phyloP scores from a whole-genome alignment of 2,329 filamentous ascomycete species.

The Penicillium crustosum region DNA sequence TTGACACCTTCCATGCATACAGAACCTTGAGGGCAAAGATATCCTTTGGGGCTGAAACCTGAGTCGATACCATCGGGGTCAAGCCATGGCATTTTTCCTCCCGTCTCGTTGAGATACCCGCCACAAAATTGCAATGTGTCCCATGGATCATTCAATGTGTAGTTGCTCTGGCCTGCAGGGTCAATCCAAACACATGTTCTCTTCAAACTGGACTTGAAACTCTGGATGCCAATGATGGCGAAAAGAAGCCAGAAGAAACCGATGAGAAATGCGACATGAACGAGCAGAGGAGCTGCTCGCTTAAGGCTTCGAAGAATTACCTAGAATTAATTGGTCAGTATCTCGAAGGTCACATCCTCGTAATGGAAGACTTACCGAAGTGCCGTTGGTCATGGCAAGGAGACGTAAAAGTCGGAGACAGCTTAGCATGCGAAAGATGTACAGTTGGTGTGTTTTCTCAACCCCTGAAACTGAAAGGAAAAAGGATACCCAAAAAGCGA shows the following conservation, averaged over 20 bases:
- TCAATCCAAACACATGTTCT: conserved; percentile 78
- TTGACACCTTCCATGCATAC: conserved; percentile 76
- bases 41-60: conserved; percentile 68
- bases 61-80: conserved; percentile 54
- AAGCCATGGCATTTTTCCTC: conserved; percentile 66
- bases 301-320: conserved; percentile 95
- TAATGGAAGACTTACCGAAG: conserved; percentile 63
- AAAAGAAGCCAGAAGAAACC: conserved; percentile 98
- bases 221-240: conserved; percentile 94
- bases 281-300: conserved; percentile 84
- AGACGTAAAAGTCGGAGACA: conserved; percentile 89
- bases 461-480: conserved; percentile 67
- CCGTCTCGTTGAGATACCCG: conserved; percentile 67
- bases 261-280: conserved; percentile 91
- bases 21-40: conserved; percentile 79
- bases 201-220: conserved; percentile 81
- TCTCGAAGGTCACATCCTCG: neutral
- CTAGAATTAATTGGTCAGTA: conserved; percentile 43
- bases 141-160: conserved; percentile 49
- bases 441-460: conserved; percentile 70
- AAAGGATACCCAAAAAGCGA: conserved; percentile 95
- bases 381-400: conserved; percentile 89
- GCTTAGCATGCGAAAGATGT: conserved; percentile 94
- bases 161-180: conserved; percentile 48
- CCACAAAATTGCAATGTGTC: conserved; percentile 79